These are phyloP conservation scores for Exidia glandulosa DNA, from an alignment of 768 basidiomycete species.

Conservation along the genomic window DNA sequence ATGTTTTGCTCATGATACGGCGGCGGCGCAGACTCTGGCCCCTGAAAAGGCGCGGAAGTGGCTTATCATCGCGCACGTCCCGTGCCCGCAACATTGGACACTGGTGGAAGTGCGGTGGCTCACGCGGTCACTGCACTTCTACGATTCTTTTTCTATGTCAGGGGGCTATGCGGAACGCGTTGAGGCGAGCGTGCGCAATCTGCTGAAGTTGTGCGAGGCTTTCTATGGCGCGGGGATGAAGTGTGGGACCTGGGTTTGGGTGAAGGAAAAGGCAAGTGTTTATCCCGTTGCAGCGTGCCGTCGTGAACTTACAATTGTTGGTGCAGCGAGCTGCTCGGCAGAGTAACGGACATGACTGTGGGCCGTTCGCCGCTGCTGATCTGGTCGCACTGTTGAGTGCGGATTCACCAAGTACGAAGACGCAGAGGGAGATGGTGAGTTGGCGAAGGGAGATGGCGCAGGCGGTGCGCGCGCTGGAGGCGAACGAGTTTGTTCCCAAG, in stretches of 20 bases:
- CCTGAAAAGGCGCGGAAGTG: not conserved
- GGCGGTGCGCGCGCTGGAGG: too few species aligned
- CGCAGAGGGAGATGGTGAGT: too few species aligned
- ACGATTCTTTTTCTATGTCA: not conserved
- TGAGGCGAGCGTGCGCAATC: not conserved
- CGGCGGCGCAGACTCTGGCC: too few species aligned
- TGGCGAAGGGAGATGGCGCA: too few species aligned
- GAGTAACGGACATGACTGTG: not conserved
- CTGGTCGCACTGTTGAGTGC: too few species aligned
- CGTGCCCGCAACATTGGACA: not conserved
- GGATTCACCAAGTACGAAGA: too few species aligned
- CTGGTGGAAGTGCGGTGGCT: not conserved
- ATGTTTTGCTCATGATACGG: not conserved
- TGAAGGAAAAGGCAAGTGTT: not conserved
- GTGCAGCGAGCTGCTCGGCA: not conserved
- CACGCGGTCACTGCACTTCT: not conserved
- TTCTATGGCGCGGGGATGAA: not conserved
- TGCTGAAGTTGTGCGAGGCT: not conserved
- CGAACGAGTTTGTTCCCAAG: too few species aligned
- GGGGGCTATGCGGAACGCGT: not conserved
- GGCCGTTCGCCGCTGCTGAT: not conserved
- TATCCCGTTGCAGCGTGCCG: too few species aligned
- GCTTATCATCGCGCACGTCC: not conserved
- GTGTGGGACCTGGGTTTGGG: not conserved
- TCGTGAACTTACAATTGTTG: not conserved